phyloP scores from a whole-genome alignment of 129 eudicot genomes.

The Flaveria linearis region DNA sequence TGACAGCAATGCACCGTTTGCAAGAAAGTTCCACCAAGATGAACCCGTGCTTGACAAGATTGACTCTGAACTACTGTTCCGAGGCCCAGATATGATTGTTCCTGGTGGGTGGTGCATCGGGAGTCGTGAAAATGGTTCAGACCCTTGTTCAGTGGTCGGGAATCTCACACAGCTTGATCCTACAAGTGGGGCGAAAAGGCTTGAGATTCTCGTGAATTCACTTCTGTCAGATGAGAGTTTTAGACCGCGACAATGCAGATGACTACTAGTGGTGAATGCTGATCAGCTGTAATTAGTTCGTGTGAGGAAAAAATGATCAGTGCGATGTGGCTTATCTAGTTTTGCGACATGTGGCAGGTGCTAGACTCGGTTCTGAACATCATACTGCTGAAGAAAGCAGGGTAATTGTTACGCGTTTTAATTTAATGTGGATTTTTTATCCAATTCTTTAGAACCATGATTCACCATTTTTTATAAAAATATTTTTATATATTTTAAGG shows the following conservation, averaged over 20 bases:
- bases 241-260: slow-evolving; percentile 49
- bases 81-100: slow-evolving; percentile 56
- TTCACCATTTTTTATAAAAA: slow-evolving; percentile 22
- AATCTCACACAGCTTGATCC: slow-evolving; percentile 46
- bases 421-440: slow-evolving; percentile 15
- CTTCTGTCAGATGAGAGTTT: slow-evolving; percentile 47
- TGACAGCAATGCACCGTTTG: slow-evolving; percentile 60
- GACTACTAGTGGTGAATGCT: slow-evolving; percentile 2
- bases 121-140: slow-evolving; percentile 54
- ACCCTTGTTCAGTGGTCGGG: slow-evolving; percentile 56
- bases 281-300: slow-evolving; percentile 24
- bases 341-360: slow-evolving; percentile 20
- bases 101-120: slow-evolving; percentile 80
- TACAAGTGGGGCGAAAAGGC: slow-evolving; percentile 49
- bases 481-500: slow-evolving; percentile 19
- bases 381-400: slow-evolving; percentile 44
- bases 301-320: not conserved
- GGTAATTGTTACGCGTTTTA: slow-evolving; percentile 18
- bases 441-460: slow-evolving; percentile 34
- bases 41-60: slow-evolving; percentile 63
- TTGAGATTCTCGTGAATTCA: slow-evolving; percentile 42
- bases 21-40: slow-evolving; percentile 58
- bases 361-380: slow-evolving; percentile 14
- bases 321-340: slow-evolving; percentile 16
- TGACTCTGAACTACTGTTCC: slow-evolving; percentile 54